Evolutionary conservation across 2,329 filamentous ascomycete genomes (phyloP), one percentile per base, ranked within the genome.

Genomic region (Aspergillus sp.): DNA sequence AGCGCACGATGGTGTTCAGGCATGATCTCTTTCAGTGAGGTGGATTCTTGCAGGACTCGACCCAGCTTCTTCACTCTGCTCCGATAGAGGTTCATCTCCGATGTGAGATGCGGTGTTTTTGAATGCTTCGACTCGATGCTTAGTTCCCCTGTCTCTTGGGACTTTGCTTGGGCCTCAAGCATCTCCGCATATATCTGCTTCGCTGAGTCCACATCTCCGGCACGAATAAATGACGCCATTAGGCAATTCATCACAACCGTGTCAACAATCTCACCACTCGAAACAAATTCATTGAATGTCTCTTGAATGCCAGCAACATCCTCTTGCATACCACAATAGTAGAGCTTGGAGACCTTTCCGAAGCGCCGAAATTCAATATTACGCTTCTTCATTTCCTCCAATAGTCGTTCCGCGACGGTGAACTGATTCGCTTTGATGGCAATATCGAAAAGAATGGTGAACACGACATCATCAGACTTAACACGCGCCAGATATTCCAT

Each of bases 361-460:
- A 89, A 92, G 15, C 94, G 89, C 68, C 91, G 90, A 67, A 89
- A 88, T 11, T 80, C 74, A 55, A 94, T 78, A 0, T 85, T 84
- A 30, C 95, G 88, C 13, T 74, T 79, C 53, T 83, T 80, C 88
- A 98, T 93, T 77, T 98, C 93, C 59, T 86, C 82, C 68, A 93
- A 87, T 10, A 98, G 85, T 79, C 91, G 90, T 68, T 97, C 90
- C 3, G 92, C 93, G 21, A 98, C 84, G 1, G 82, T 81, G 66
- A 90, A 96, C 70, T 96, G 95, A 41, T 90, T 90, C 0, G 91
- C 87, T 74, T 95, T 96, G 66, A 91, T 86, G 1, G 95, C 92
- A 10, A 92, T 85, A 71, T 97, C 90, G 68, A 96, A 97, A 11
- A 99, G 83, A 50, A 97, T 90, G 71, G 95, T 96, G 76, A 99